phyloP scores from a whole-genome alignment of 768 basidiomycete genomes.

The Lactifluus hygrophoroides region DNA sequence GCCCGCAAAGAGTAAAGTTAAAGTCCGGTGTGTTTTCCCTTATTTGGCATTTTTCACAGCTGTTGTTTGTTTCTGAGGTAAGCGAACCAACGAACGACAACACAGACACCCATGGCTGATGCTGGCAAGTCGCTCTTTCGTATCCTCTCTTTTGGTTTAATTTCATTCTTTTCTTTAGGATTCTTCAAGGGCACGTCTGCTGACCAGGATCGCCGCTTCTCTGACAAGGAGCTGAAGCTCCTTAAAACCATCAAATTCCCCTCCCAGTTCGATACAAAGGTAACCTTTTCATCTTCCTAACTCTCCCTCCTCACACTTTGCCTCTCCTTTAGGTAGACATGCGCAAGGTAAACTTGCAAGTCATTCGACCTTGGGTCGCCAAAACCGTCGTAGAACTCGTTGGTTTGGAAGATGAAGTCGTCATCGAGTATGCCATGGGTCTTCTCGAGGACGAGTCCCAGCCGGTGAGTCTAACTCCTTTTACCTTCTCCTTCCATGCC shows the following conservation, averaged over 20 bases:
- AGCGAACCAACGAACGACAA: neutral
- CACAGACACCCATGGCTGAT: slow-evolving; percentile 17
- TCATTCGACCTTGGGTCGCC: slow-evolving; percentile 92
- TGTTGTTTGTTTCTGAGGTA: too few relatives aligned
- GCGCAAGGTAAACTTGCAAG: slow-evolving; percentile 87
- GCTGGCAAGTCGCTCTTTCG: slow-evolving; percentile 11
- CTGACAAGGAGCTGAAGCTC: slow-evolving; percentile 88
- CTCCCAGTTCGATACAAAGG: slow-evolving; percentile 81
- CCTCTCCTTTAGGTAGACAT: slow-evolving; percentile 64
- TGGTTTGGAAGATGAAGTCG: slow-evolving; percentile 94
- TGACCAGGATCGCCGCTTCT: slow-evolving; percentile 88
- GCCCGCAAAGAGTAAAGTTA: too few relatives aligned
- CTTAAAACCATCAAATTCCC: slow-evolving; percentile 90
- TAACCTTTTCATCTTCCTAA: slow-evolving; percentile 21
- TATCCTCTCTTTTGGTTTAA: neutral
- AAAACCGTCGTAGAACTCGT: slow-evolving; percentile 86
- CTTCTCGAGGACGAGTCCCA: slow-evolving; percentile 79
- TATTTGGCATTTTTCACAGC: neutral
- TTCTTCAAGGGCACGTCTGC: slow-evolving; percentile 90
- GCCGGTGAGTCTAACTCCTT: slow-evolving; percentile 45
- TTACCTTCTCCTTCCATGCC: neutral
- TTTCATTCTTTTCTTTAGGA: slow-evolving; percentile 28
- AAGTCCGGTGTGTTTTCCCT: neutral
- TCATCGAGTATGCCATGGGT: slow-evolving; percentile 94
- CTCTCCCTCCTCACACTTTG: too few relatives aligned